These are phyloP conservation scores for Trypanosomatidae sp. DNA, from an alignment of 208 protist genomes.

Conservation along the genomic window DNA sequence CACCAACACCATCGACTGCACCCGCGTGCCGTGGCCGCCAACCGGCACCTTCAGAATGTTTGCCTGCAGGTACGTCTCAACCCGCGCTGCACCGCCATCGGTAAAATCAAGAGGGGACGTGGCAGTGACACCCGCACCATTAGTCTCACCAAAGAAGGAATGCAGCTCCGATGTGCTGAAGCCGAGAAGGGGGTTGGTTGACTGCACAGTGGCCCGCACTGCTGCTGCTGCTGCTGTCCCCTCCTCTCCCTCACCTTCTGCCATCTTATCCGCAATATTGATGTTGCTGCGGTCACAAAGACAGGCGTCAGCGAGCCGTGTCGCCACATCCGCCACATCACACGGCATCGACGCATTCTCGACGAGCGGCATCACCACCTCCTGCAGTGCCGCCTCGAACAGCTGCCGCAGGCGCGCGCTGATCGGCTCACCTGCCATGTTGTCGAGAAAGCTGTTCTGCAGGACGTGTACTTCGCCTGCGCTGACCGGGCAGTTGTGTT, in stretches of 20 bases:
- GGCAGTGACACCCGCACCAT: not conserved
- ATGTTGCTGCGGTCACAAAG: constrained; percentile 40
- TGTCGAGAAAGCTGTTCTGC: constrained; percentile 63
- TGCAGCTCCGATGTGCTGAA: constrained; percentile 33
- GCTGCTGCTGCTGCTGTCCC: not conserved
- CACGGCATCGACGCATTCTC: constrained; percentile 3
- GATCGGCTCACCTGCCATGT: constrained; percentile 54
- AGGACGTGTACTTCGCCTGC: constrained; percentile 45
- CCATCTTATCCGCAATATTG: constrained; percentile 32
- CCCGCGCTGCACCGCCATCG: constrained; percentile 17
- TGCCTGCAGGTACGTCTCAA: constrained; percentile 34
- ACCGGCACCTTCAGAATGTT: constrained; percentile 36
- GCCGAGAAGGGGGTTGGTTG: constrained; percentile 30
- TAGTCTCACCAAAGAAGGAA: constrained; percentile 16
- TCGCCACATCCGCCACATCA: constrained; percentile 27
- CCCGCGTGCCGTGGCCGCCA: constrained; percentile 39
- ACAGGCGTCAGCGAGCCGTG: constrained; percentile 35
- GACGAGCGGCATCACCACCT: constrained; percentile 15
- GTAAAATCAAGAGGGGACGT: not conserved
- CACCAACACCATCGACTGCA: constrained; percentile 60
- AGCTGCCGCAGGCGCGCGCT: constrained; percentile 24
- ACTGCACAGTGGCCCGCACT: constrained; percentile 17
- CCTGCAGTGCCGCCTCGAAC: constrained; percentile 27
- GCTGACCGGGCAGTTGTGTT: constrained; percentile 21
- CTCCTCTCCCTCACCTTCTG: no score